phyloP scores from a whole-genome alignment of 805 yeast species.

The Lipomyces mesembrius region DNA sequence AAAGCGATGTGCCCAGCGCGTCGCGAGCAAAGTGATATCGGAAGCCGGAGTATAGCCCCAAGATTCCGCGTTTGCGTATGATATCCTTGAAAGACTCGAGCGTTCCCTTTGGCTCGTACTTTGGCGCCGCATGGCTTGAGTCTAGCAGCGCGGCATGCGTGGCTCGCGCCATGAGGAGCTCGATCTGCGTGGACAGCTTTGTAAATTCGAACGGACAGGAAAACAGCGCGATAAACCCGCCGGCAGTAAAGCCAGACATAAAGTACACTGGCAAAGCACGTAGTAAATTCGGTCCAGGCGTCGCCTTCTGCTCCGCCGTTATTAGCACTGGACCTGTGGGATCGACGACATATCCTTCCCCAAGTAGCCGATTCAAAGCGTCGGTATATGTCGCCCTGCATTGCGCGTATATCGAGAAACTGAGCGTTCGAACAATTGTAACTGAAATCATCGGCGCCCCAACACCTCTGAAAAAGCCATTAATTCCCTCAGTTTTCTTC shows the following conservation, averaged over 20 bases:
- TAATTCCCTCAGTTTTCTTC: constrained; percentile 61
- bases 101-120: constrained; percentile 45
- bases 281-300: constrained; percentile 25
- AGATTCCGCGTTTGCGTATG: constrained; percentile 60
- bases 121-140: constrained; percentile 41
- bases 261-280: constrained; percentile 38
- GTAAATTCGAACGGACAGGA: constrained; percentile 88
- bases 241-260: constrained; percentile 67
- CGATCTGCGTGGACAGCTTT: constrained; percentile 78
- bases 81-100: constrained; percentile 58
- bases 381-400: constrained; percentile 51
- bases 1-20: constrained; percentile 69
- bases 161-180: constrained; percentile 48
- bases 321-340: constrained; percentile 18
- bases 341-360: constrained; percentile 26
- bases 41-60: constrained; percentile 75
- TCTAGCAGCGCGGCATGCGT: constrained; percentile 43
- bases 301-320: constrained; percentile 23
- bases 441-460: constrained; percentile 40
- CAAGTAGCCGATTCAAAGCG: constrained; percentile 12
- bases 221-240: constrained; percentile 63
- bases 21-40: constrained; percentile 71
- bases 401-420: constrained; percentile 65
- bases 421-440: constrained; percentile 61
- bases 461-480: constrained; percentile 77